Evolutionary conservation across 495 filamentous ascomycete species (phyloP).

Genomic region (Umbilicaria muhlenbergii): DNA sequence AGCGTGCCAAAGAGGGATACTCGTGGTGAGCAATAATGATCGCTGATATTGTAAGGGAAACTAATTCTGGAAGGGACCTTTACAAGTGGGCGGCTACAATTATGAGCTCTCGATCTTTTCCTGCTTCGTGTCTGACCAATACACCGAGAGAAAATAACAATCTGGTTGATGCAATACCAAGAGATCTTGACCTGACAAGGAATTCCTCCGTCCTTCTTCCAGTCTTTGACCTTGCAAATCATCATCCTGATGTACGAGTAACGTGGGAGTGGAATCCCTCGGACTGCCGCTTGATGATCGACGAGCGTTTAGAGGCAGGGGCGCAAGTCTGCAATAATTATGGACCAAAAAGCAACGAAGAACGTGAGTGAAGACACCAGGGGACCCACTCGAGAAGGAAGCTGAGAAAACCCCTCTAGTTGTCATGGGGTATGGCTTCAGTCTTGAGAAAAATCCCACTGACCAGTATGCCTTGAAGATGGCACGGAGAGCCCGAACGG

Average conservation of each 20-base stretch:
- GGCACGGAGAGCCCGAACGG: too few relatives aligned
- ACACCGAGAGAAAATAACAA: too few relatives aligned
- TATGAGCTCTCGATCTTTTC: slow-evolving; percentile 40
- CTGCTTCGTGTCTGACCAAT: neutral
- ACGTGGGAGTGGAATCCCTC: slow-evolving; percentile 39
- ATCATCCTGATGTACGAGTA: slow-evolving; percentile 38
- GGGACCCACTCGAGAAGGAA: neutral
- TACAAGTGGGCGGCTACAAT: slow-evolving; percentile 52
- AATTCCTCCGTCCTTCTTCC: slow-evolving; percentile 40
- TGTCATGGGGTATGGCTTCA: slow-evolving; percentile 55
- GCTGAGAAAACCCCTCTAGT: slow-evolving; percentile 22
- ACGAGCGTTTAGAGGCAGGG: slow-evolving; percentile 30
- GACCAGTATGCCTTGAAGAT: slow-evolving; percentile 26
- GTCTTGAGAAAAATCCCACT: slow-evolving; percentile 37
- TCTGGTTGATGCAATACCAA: too few relatives aligned
- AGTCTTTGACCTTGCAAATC: slow-evolving; percentile 45
- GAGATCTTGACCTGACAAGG: too few relatives aligned
- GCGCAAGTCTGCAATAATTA: slow-evolving; percentile 54
- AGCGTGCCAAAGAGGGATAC: slow-evolving; percentile 10
- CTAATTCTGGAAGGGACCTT: slow-evolving; percentile 31
- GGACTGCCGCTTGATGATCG: slow-evolving; percentile 30
- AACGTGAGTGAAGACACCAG: slow-evolving; percentile 26
- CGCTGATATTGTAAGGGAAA: neutral
- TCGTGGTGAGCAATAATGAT: slow-evolving; percentile 18
- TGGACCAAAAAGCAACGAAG: slow-evolving; percentile 49